Conservation (phyloP, 192 early-diverging fungal genomes). For the Entomortierella lignicola region DNA sequence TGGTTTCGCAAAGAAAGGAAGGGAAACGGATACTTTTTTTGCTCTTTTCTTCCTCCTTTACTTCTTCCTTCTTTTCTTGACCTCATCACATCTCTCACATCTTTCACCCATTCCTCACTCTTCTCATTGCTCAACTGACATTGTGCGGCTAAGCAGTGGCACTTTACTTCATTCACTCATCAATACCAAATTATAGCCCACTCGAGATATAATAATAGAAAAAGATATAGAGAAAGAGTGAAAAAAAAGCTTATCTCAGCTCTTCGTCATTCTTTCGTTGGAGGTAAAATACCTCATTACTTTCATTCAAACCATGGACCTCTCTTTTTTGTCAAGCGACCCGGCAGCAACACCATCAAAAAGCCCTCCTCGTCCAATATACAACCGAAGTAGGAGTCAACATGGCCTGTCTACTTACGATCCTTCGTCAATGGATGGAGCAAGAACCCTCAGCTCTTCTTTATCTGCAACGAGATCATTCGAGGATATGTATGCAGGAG, state of each 20-base stretch:
- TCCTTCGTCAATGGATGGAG: background rate
- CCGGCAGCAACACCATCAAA: background rate
- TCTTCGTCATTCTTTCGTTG: background rate
- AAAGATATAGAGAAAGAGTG: background rate
- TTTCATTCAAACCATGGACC: background rate
- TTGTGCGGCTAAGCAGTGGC: too few species aligned
- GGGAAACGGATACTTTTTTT: background rate
- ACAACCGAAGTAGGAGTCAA: slow-evolving; percentile 3
- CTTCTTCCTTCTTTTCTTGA: background rate
- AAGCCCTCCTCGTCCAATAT: background rate
- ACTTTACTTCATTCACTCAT: too few species aligned
- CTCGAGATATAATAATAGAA: background rate
- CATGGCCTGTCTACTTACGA: background rate
- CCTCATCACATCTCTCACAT: too few species aligned
- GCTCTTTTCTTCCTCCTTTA: background rate
- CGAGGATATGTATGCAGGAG: slow-evolving; percentile 7
- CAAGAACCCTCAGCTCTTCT: background rate
- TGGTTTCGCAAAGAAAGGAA: background rate
- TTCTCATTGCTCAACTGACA: too few species aligned
- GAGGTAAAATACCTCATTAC: background rate
- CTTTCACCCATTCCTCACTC: background rate
- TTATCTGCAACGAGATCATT: slow-evolving; percentile 10
- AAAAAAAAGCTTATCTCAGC: background rate
- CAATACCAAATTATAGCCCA: too few species aligned
- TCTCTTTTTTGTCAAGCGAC: background rate